Evolutionary conservation across 2,329 filamentous ascomycete species (phyloP).

Genomic region (Gnomoniopsis smithogilvyi): DNA sequence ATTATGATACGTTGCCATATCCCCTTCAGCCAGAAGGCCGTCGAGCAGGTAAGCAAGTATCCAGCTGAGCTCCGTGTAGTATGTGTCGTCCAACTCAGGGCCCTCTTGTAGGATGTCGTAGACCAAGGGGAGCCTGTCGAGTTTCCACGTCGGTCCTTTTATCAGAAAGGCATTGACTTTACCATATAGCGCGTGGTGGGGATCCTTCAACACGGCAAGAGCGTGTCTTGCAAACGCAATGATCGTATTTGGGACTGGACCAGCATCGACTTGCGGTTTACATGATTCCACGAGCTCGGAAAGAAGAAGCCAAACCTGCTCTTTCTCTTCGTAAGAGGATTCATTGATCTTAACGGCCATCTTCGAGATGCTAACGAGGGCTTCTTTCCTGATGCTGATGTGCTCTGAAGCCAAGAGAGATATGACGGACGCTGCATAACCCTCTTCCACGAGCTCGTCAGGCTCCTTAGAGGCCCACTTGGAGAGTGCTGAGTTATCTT

Average conservation of each 20-base stretch:
- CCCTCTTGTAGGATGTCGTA: conserved; percentile 59
- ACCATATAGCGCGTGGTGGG: conserved; percentile 77
- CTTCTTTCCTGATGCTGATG: conserved; percentile 74
- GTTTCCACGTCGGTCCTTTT: conserved; percentile 70
- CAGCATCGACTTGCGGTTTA: conserved; percentile 47
- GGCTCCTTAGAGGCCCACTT: conserved; percentile 75
- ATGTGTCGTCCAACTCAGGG: conserved; percentile 69
- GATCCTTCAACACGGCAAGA: conserved; percentile 68
- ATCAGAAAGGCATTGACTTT: conserved; percentile 86
- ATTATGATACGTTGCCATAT: conserved; percentile 59
- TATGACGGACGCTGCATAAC: conserved; percentile 66
- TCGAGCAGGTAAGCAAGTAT: conserved; percentile 68
- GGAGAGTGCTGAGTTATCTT: conserved; percentile 50
- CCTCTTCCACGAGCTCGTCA: conserved; percentile 76
- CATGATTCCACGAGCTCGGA: conserved; percentile 78
- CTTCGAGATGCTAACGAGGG: conserved; percentile 65
- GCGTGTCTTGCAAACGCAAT: conserved; percentile 72
- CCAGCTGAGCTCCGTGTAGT: conserved; percentile 73
- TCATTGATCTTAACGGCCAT: conserved; percentile 60
- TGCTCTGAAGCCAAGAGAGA: conserved; percentile 74
- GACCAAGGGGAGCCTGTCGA: conserved; percentile 70
- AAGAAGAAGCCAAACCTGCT: conserved; percentile 75
- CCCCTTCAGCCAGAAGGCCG: conserved; percentile 55
- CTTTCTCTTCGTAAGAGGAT: conserved; percentile 71
- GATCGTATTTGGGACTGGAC: conserved; percentile 68